phyloP scores from a whole-genome alignment of 495 filamentous ascomycete species.

The Aspergillus conjunctus region DNA sequence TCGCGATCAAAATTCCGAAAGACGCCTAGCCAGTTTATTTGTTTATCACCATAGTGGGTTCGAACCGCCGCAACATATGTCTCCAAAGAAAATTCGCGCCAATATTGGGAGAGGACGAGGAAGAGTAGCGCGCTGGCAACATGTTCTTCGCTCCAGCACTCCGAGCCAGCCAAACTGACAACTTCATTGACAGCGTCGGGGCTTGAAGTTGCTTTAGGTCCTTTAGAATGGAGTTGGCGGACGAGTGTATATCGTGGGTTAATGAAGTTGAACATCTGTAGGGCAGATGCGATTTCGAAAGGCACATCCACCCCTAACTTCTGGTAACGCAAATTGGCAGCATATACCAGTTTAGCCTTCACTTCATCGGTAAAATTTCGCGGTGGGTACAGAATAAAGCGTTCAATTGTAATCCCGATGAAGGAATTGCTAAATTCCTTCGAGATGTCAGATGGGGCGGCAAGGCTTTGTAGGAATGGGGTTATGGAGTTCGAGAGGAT shows the following conservation, averaged over 20 bases:
- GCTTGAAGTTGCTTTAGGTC: conserved; percentile 60
- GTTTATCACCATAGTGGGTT: conserved; percentile 55
- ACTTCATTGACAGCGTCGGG: conserved; percentile 60
- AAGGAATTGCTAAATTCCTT: conserved; percentile 67
- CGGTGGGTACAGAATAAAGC: conserved; percentile 78
- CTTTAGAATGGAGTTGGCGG: conserved; percentile 73
- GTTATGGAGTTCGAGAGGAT: conserved; percentile 75
- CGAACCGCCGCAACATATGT: conserved; percentile 68
- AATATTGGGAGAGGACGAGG: conserved; percentile 70
- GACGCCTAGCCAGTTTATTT: conserved; percentile 80
- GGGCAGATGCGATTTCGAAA: conserved; percentile 68
- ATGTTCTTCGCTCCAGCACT: conserved; percentile 76
- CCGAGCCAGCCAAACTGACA: conserved; percentile 64
- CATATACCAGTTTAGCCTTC: conserved; percentile 66
- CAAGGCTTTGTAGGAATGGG: conserved; percentile 72
- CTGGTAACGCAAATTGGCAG: conserved; percentile 68
- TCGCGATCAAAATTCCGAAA: conserved; percentile 82
- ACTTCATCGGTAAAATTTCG: conserved; percentile 76
- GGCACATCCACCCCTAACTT: conserved; percentile 63
- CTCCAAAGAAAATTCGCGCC: conserved; percentile 67
- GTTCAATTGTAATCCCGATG: conserved; percentile 76
- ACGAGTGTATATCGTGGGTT: conserved; percentile 68
- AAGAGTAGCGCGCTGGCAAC: conserved; percentile 81
- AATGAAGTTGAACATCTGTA: conserved; percentile 73
- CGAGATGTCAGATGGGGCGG: conserved; percentile 55